Evolutionary conservation across 2,329 filamentous ascomycete species (phyloP).

Genomic region (Aspergillus aculeatinus): DNA sequence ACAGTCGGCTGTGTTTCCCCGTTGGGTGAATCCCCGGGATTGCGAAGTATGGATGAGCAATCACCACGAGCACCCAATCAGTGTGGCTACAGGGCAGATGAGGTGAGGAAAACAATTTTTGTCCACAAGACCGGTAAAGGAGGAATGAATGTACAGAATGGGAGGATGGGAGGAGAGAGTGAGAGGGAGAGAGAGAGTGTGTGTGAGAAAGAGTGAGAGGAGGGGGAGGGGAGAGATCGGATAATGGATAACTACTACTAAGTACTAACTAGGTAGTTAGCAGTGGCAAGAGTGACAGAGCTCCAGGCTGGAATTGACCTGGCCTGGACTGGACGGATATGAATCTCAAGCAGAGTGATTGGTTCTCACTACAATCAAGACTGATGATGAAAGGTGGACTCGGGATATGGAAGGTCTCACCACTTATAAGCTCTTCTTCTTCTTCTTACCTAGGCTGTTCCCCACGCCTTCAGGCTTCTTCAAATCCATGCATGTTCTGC

Average conservation of each 20-base stretch:
- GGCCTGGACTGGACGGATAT: not conserved
- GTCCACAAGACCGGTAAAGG: not conserved
- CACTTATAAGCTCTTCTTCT: too few relatives aligned
- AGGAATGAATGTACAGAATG: not conserved
- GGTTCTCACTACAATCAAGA: not conserved
- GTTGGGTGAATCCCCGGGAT: slow-evolving; percentile 2
- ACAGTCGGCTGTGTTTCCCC: slow-evolving; percentile 13
- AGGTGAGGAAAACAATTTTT: too few relatives aligned
- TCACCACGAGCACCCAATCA: too few relatives aligned
- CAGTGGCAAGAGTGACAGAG: not conserved
- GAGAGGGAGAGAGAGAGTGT: not conserved
- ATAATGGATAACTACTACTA: not conserved
- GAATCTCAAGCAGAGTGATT: not conserved
- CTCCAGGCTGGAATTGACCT: not conserved
- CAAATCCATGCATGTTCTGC: not conserved
- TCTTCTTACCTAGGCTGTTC: not conserved
- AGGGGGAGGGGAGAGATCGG: not conserved
- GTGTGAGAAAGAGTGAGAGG: too few relatives aligned
- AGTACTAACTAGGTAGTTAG: too few relatives aligned
- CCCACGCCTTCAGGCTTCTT: too few relatives aligned
- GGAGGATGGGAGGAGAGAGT: not conserved
- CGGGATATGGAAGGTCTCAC: too few relatives aligned
- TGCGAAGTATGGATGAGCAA: too few relatives aligned
- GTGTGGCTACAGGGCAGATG: too few relatives aligned
- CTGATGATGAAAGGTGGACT: too few relatives aligned